Evolutionary conservation across 2,329 filamentous ascomycete species (phyloP).

Genomic region (Diaporthe eres): DNA sequence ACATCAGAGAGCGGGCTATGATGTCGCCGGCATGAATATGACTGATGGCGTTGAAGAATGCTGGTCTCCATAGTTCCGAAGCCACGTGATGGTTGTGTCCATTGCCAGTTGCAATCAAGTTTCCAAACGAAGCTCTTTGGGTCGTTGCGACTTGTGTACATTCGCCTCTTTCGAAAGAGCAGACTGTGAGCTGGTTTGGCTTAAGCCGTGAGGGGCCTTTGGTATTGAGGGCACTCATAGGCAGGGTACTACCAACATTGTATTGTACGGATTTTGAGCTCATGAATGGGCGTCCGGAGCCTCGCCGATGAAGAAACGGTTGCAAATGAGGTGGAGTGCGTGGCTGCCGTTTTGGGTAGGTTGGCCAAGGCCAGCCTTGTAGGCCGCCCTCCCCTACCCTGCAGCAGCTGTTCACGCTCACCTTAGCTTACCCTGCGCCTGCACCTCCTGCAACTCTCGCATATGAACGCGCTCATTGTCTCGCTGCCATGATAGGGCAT

Average conservation of each 20-base stretch:
- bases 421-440: slow-evolving; percentile 28
- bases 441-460: slow-evolving; percentile 4
- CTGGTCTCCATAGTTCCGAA: background rate
- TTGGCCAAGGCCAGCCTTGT: slow-evolving; percentile 36
- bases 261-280: background rate
- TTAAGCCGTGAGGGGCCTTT: background rate
- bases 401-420: slow-evolving; percentile 16
- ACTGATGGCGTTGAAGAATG: background rate
- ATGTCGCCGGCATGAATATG: background rate
- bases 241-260: background rate
- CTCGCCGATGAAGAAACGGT: background rate
- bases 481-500: slow-evolving; percentile 8
- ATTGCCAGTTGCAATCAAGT: background rate
- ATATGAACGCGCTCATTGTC: slow-evolving; percentile 24
- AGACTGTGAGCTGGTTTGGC: background rate
- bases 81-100: background rate
- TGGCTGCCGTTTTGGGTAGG: slow-evolving; percentile 29
- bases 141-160: too few species aligned
- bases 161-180: background rate
- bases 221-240: background rate
- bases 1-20: background rate
- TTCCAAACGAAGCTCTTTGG: background rate
- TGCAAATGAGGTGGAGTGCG: slow-evolving; percentile 30
- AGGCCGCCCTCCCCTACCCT: slow-evolving; percentile 8
- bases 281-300: background rate